Evolutionary conservation across 169 alveolate species (phyloP), one percentile per base, ranked within the genome.

Genomic region (Besnoitia besnoiti): DNA sequence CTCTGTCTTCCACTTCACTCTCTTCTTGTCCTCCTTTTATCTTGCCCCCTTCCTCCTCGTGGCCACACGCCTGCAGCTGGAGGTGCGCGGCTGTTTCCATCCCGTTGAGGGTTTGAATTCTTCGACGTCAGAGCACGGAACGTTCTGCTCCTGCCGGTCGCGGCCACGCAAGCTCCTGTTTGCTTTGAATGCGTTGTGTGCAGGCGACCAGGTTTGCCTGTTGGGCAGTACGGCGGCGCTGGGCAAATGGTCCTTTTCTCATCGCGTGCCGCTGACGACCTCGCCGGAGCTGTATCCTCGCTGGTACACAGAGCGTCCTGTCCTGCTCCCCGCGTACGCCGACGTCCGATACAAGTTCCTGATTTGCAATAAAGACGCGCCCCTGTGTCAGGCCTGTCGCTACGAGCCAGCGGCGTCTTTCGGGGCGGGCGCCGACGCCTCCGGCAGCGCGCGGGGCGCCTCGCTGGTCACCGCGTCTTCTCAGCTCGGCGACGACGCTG

Each of bases 191-290:
- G n/a, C n/a, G n/a, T n/a, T 73, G 19, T 73, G 16, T 19, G 0
- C 46, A 73, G 82, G 82, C 46, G 82, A 73, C 27, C 82, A 73
- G 21, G 82, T 73, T 10, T 73, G 82, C 21, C 47, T 73, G 82
- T n/a, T 73, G 27, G 82, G 82, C 44, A 73, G 82, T n/a, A 35
- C 82, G 27, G 39, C 82, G 82, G 16, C 82, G 82, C 46, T 73
- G 21, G 82, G 82, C 39, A 73, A 73, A 24, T 73, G 82, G 82
- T 73, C 82, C 7, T 73, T 73, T 19, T 73, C 82, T 7, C 82
- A 73, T 73, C 82, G 82, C 46, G 39, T 73, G 39, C 14, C 47
- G 16, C 82, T 73, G 46, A 37, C 46, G 44, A 73, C 82, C 30
- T 73, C 82, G 3, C 82, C 82, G 46, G 82, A 73, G 44, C 14